Evolutionary conservation across 2,329 filamentous ascomycete species (phyloP).

Genomic region (Coniosporium tulheliwenetii): DNA sequence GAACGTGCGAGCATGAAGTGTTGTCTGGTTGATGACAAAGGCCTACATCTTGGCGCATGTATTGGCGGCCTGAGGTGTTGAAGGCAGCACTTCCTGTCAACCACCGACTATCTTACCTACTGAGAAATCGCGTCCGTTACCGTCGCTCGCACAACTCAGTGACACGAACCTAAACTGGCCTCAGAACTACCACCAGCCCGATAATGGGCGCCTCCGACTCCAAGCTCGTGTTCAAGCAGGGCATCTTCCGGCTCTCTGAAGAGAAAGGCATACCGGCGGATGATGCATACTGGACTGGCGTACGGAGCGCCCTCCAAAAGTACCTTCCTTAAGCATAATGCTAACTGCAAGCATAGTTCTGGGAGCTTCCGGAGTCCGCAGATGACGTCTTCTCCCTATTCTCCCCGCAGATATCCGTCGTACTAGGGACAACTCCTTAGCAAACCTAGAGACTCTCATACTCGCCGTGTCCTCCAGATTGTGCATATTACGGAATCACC

Average conservation of each 20-base stretch:
- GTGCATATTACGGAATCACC: constrained; percentile 69
- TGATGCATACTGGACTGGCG: constrained; percentile 85
- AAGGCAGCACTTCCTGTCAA: too few species aligned
- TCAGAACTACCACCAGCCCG: constrained; percentile 3
- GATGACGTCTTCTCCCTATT: constrained; percentile 97
- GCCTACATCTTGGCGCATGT: too few species aligned
- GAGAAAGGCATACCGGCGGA: constrained; percentile 74
- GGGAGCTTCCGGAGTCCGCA: constrained; percentile 87
- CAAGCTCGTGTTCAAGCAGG: constrained; percentile 96
- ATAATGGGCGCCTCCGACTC: constrained; percentile 94
- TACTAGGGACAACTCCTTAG: constrained; percentile 67
- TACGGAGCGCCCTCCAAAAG: constrained; percentile 27
- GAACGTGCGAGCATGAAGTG: too few species aligned
- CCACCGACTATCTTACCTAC: too few species aligned
- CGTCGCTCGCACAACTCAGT: not conserved
- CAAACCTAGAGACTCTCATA: constrained; percentile 81
- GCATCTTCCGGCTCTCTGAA: constrained; percentile 92
- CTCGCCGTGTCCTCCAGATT: constrained; percentile 71
- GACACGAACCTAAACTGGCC: not conserved
- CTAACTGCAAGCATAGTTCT: constrained; percentile 47
- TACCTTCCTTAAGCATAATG: not conserved
- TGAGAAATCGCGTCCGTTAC: too few species aligned
- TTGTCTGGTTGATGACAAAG: too few species aligned
- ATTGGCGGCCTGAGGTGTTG: too few species aligned
- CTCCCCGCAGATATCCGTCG: constrained; percentile 64